Base-by-base conservation (phyloP, 2,329 filamentous ascomycete species). In the Colletotrichum filicis region DNA sequence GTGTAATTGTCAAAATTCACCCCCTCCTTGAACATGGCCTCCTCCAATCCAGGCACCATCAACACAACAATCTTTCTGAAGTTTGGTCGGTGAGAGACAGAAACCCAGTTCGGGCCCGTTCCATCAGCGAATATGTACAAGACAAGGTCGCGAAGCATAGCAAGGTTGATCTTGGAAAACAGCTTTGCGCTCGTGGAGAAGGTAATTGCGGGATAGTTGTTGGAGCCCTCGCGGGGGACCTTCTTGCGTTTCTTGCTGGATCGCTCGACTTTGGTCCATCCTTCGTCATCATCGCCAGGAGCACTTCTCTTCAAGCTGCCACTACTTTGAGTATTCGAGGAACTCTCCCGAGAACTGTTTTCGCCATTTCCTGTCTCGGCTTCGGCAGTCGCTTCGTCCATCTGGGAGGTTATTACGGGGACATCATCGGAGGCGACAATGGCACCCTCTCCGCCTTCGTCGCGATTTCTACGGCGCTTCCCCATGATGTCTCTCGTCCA, bases 1-100 rank as follows among this genome's bases (percentile, higher is more conserved):
- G 86, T 85, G 77, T 87, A 90, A 1, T 79, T 82, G 11, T 82
- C 79, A 61, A 87, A 87, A 75, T 91, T 83, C 49, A 88, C 85
- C 49, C 83, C 79, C 14, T 90, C 87, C 80, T 93, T 90, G 83
- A 98, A 97, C 93, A 98, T 97, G 74, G 91, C 93, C 78, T 94
- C 90, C 80, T 98, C 96, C 28, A 99, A 84, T 0, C 97, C 97
- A 12, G 97, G 97, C 12, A 98, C 92, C 93, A 98, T 96, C 76
- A 99, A 85, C 53, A 94, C 90, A 35, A 98, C 95, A 35, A 97
- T 93, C 83, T 97, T 97, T 75, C 90, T 86, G 77, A 93, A 91
- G 71, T 91, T 86, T 6, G 89, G 88, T 58, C 92, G 87, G 77
- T 93, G 88, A 72, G 85, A 85, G 61, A 93, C 87, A 57, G 88